These are phyloP conservation scores for Yamadazyma dushanensis DNA, from an alignment of 1,139 yeast genomes.

Conservation along the genomic window DNA sequence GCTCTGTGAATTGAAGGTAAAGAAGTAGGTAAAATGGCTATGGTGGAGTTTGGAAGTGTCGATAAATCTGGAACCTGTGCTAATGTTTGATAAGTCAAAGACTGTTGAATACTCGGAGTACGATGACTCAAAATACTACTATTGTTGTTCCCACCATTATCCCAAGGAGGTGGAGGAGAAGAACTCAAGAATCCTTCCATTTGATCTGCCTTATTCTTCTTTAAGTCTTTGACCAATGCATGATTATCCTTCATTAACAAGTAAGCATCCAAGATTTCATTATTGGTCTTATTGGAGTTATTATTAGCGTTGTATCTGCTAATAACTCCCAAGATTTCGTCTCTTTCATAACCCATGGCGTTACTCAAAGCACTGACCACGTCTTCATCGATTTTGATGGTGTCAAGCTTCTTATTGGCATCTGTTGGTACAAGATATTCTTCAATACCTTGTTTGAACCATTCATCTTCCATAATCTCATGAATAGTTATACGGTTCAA, in stretches of 20 bases:
- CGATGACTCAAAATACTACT: conserved; percentile 20
- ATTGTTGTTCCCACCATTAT: conserved; percentile 12
- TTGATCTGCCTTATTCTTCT: conserved; percentile 51
- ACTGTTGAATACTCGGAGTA: conserved; percentile 48
- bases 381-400: conserved; percentile 67
- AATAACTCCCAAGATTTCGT: conserved; percentile 80
- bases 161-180: conserved; percentile 47
- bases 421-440: conserved; percentile 80
- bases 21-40: conserved; percentile 91
- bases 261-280: conserved; percentile 91
- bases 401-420: conserved; percentile 40
- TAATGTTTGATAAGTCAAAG: conserved; percentile 50
- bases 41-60: conserved; percentile 61
- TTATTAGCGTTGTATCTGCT: conserved; percentile 29
- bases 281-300: conserved; percentile 25
- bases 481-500: conserved; percentile 91
- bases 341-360: conserved; percentile 92
- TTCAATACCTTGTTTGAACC: conserved; percentile 87
- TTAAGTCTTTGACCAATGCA: conserved; percentile 63
- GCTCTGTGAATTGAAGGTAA: conserved; percentile 94
- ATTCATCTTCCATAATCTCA: conserved; percentile 92
- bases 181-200: conserved; percentile 52
- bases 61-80: conserved; percentile 53
- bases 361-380: conserved; percentile 75
- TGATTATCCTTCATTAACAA: conserved; percentile 84